Evolutionary conservation across 306 rosid genomes (phyloP).

Genomic region (cucumber (Cucumis sativus)): DNA sequence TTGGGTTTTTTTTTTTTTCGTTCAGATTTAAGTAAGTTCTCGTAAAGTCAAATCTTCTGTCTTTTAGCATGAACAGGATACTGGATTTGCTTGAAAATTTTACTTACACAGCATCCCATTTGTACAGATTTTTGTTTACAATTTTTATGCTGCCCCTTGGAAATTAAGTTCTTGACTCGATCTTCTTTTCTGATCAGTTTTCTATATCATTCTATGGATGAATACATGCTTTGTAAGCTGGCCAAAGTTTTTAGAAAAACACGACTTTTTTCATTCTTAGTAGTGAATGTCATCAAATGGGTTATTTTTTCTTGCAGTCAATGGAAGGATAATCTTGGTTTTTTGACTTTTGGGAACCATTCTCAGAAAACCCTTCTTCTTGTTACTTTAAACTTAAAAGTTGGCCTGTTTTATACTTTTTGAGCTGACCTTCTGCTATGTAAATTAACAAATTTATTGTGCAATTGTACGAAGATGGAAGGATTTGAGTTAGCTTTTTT

Average conservation of each 20-base stretch:
- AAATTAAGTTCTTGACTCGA: background rate
- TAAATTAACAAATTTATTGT: background rate
- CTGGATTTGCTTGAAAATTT: background rate
- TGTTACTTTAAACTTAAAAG: background rate
- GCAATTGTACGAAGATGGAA: background rate
- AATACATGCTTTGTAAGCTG: background rate
- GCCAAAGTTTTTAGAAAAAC: background rate
- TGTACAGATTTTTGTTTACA: background rate
- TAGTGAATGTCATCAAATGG: background rate
- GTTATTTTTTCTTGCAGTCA: background rate
- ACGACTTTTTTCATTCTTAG: background rate
- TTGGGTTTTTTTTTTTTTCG: background rate
- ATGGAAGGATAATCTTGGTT: background rate
- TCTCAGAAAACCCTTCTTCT: background rate
- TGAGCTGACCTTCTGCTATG: background rate
- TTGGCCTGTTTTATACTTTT: background rate
- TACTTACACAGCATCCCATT: background rate
- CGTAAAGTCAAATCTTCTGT: background rate
- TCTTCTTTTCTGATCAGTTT: background rate
- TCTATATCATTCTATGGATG: background rate
- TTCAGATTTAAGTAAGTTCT: background rate
- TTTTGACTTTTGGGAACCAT: background rate
- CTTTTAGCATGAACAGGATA: background rate
- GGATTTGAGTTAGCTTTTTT: background rate
- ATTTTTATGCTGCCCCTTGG: background rate